Conservation (phyloP, 2,329 filamentous ascomycete species). For the Neonectria coccinea region DNA sequence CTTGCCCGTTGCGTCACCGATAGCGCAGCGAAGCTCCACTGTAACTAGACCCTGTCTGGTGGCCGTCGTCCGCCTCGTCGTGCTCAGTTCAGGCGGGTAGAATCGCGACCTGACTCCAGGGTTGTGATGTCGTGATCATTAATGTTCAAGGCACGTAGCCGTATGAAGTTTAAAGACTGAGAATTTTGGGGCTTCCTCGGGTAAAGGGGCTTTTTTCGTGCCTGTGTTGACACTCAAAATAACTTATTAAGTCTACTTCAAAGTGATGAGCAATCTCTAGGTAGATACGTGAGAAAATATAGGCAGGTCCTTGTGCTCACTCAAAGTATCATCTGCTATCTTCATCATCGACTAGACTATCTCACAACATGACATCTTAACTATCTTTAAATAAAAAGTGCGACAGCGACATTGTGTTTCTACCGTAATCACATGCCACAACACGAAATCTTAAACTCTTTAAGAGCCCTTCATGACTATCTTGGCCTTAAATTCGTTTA, state of each 20-base stretch:
- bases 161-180: neutral
- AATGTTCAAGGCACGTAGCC: no score
- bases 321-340: neutral
- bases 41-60: conserved; percentile 9
- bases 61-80: neutral
- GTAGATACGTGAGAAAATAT: neutral
- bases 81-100: neutral
- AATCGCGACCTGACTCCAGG: neutral
- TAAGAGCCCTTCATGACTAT: neutral
- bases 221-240: no score
- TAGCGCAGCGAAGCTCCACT: conserved; percentile 14
- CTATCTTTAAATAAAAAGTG: neutral
- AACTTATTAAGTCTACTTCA: no score
- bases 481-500: neutral
- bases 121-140: neutral
- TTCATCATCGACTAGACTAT: neutral
- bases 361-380: neutral
- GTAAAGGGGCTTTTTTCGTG: neutral
- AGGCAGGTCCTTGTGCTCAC: neutral
- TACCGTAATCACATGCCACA: neutral
- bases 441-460: neutral
- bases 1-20: conserved; percentile 28
- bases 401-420: neutral
- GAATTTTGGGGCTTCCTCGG: neutral
- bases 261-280: neutral